A percentile compares a stretch with the other conserved stretches of the same genome.
phyloP scores from a whole-genome alignment of 768 basidiomycete species.

The Clitopilus passeckerianus region DNA sequence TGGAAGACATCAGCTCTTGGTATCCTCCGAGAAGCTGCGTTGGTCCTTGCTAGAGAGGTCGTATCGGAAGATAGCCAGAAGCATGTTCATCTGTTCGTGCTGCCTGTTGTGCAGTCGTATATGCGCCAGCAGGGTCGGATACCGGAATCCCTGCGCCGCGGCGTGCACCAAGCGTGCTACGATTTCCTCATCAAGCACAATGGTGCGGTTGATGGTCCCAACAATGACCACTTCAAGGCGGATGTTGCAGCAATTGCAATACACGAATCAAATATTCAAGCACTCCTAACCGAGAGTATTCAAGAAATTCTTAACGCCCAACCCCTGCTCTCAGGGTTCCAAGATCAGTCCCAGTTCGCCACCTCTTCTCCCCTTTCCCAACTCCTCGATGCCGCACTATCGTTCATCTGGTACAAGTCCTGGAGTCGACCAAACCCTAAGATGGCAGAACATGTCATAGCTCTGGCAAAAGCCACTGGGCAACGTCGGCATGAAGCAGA shows the following conservation, averaged over 20 bases:
- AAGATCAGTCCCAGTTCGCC: not conserved
- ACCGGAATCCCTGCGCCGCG: not conserved
- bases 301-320: not conserved
- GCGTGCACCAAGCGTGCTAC: slow-evolving; percentile 10
- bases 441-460: not conserved
- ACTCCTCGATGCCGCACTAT: not conserved
- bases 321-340: not conserved
- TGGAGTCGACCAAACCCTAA: not conserved
- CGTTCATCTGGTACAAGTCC: not conserved
- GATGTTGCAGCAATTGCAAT: not conserved
- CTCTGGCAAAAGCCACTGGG: not conserved
- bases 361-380: not conserved
- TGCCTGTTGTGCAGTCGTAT: slow-evolving; percentile 15
- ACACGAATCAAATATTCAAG: slow-evolving; percentile 12
- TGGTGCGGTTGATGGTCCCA: not conserved
- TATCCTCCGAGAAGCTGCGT: slow-evolving; percentile 2
- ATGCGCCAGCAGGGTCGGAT: slow-evolving; percentile 9
- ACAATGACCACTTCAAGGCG: slow-evolving; percentile 5
- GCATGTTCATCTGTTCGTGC: slow-evolving; percentile 7
- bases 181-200: slow-evolving; percentile 9
- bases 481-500: not conserved
- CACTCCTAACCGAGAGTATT: not conserved
- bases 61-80: slow-evolving; percentile 6
- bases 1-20: slow-evolving; percentile 3
- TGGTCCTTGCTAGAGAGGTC: slow-evolving; percentile 2